These are phyloP conservation scores for Kokia cookei DNA, from an alignment of 441 rosid species.

Conservation along the genomic window DNA sequence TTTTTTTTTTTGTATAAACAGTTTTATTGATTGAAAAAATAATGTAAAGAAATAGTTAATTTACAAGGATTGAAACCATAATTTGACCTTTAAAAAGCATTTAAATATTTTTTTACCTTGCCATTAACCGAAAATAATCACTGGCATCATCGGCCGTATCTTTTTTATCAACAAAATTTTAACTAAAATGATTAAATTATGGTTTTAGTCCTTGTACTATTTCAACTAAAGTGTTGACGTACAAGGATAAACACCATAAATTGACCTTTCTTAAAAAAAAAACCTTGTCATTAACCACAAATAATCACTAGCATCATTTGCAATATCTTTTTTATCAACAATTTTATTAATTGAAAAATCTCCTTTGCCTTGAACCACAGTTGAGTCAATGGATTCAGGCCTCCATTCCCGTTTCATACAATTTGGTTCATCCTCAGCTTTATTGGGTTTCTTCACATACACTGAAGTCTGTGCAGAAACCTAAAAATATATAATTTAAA, in stretches of 20 bases:
- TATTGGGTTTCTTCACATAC: constrained; percentile 15
- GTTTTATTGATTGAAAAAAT: constrained; percentile 15
- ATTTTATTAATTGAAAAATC: constrained; percentile 18
- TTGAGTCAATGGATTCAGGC: constrained; percentile 33
- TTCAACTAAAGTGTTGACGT: too few species aligned
- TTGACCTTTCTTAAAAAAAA: too few species aligned
- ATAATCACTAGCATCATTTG: constrained; percentile 56
- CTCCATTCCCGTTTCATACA: constrained; percentile 64
- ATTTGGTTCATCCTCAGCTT: constrained; percentile 16
- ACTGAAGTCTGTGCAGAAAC: not conserved
- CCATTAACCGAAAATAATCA: too few species aligned
- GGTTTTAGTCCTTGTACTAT: too few species aligned
- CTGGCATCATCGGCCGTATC: too few species aligned
- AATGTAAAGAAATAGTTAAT: too few species aligned
- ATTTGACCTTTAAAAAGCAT: too few species aligned
- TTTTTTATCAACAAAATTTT: too few species aligned
- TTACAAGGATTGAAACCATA: too few species aligned
- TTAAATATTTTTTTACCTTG: too few species aligned
- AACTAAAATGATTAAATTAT: too few species aligned
- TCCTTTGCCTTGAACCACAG: constrained; percentile 33
- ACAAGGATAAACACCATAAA: too few species aligned
- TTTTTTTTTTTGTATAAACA: constrained; percentile 47
- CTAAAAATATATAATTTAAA: not conserved
- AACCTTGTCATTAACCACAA: constrained; percentile 67
- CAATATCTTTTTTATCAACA: constrained; percentile 50